These are phyloP conservation scores for Claviceps digitariae DNA, from an alignment of 2,329 filamentous ascomycete species.

Conservation along the genomic window DNA sequence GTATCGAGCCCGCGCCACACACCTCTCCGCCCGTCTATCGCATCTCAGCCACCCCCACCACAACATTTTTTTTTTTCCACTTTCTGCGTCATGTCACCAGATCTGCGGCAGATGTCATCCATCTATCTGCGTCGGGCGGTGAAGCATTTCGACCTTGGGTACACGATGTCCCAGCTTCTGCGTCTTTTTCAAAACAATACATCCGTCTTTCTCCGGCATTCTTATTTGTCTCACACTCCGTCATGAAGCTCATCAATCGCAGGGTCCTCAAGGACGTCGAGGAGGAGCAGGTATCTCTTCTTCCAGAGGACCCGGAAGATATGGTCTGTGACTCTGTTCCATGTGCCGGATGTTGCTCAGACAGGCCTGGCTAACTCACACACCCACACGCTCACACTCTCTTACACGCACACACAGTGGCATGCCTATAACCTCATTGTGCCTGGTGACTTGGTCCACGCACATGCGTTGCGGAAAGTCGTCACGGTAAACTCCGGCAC, in stretches of 20 bases:
- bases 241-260: conserved; percentile 28
- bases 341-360: neutral
- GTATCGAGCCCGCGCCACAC: neutral
- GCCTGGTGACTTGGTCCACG: conserved; percentile 37
- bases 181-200: neutral
- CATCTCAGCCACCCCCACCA: conserved; percentile 8
- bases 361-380: conserved; percentile 3
- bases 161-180: neutral
- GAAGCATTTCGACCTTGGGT: neutral
- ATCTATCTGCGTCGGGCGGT: neutral
- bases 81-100: neutral
- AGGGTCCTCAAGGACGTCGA: conserved; percentile 24
- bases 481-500: conserved; percentile 33
- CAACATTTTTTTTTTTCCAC: neutral
- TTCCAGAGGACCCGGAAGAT: conserved; percentile 32
- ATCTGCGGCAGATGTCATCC: neutral
- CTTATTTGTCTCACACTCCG: neutral
- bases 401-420: conserved; percentile 25
- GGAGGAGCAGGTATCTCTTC: conserved; percentile 27
- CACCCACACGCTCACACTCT: neutral
- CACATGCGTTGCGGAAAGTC: conserved; percentile 43
- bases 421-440: conserved; percentile 49
- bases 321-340: conserved; percentile 22
- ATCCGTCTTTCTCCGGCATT: neutral
- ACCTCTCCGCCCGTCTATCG: neutral